Percentiles rank a stretch among this genome's conserved stretches.
Evolutionary conservation across 78 protist species (phyloP).

Genomic region (Dictyostelium intermedium): DNA sequence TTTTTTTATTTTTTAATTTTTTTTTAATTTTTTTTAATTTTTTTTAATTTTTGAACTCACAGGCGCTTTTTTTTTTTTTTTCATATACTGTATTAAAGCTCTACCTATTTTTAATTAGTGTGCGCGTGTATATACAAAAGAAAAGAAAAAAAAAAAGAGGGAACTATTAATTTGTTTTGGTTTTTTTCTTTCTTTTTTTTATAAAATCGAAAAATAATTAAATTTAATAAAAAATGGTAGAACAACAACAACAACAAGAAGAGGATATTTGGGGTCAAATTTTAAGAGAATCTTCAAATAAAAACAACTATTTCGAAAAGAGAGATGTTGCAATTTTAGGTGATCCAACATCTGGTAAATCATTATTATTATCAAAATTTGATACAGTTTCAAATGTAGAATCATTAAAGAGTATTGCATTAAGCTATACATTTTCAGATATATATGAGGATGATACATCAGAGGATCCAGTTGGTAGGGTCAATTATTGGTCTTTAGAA

Average conservation of each 20-base stretch:
- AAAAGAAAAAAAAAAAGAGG: not conserved
- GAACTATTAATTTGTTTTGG: not conserved
- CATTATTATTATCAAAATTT: slow-evolving; percentile 63
- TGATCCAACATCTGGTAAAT: slow-evolving; percentile 59
- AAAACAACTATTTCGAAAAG: slow-evolving; percentile 51
- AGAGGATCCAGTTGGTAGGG: slow-evolving; percentile 76
- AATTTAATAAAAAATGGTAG: not conserved
- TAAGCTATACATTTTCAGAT: slow-evolving; percentile 68
- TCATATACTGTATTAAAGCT: not conserved
- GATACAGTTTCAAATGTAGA: slow-evolving; percentile 58
- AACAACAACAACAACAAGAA: slow-evolving; percentile 44
- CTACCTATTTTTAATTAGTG: not conserved
- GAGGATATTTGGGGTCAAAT: slow-evolving; percentile 78
- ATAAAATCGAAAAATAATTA: too few species aligned
- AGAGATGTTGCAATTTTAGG: slow-evolving; percentile 68
- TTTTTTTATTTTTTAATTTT: slow-evolving; percentile 23
- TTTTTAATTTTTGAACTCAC: not conserved
- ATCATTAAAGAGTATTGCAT: slow-evolving; percentile 46
- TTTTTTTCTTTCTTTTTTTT: not conserved
- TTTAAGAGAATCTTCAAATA: slow-evolving; percentile 59
- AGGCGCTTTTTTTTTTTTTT: not conserved
- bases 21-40: not conserved
- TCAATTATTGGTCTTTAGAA: slow-evolving; percentile 76
- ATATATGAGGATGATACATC: slow-evolving; percentile 53
- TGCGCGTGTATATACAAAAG: not conserved